Base-by-base conservation (phyloP, 1,139 yeast species). In the Martiniozyma asiatica region DNA sequence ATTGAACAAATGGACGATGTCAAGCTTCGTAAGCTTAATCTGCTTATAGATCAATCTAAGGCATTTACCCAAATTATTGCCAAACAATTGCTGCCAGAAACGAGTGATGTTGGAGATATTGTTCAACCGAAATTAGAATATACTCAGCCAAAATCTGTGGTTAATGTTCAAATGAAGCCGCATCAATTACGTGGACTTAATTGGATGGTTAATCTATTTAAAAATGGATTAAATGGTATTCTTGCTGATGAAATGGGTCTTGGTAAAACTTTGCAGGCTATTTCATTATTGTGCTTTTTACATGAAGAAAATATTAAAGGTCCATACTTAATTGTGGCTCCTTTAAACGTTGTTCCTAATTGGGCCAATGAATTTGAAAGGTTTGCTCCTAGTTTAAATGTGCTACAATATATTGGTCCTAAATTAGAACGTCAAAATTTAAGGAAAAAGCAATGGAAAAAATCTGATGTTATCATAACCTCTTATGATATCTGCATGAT, bases 221-320 rank as follows among this genome's bases (percentile, higher is more conserved):
- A 87, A 50, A 89, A 89, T 52, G 98, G 97, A 0, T 61, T 89
- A 20, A 89, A 89, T 54, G 98, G 98, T 3, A 85, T 89, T 21
- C 58, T 89, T 19, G 97, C 97, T 0, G 97, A 89, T 54, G 97
- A 87, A 52, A 89, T 87, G 97, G 97, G 97, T 0, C 59, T 85
- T 24, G 97, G 98, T 5, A 87, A 87, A 49, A 89, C 97, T 0
- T 55, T 87, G 9, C 95, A 87, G 51, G 78, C 92, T 27, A 81
- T 89, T 34, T 67, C 94, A 0, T 64, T 87, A 39, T 47, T 87
- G 10, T 71, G 84, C 8, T 82, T 78, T 48, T 59, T 89, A 26
- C 68, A 79, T 26, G 95, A 84, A 42, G 73, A 82, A 48, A 87
- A 81, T 3, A 69, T 84, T 2, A 53, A 56, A 15, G 97, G 97